phyloP scores from a whole-genome alignment of 164 flowering plant species.

The Dillenia turbinata region DNA sequence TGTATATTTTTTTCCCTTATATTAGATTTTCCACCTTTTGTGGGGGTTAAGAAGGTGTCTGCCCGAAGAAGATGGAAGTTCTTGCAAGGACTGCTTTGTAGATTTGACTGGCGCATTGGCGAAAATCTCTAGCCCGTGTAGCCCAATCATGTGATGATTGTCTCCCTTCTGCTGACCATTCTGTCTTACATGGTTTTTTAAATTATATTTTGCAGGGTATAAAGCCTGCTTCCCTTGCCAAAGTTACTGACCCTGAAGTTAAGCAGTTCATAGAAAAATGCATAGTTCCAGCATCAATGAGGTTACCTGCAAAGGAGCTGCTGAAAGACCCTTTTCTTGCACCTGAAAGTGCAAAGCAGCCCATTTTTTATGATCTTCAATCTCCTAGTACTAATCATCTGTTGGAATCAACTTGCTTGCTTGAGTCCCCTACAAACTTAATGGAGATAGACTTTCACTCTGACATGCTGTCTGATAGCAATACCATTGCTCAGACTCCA shows the following conservation, averaged over 20 bases:
- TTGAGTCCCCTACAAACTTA: slow-evolving; percentile 24
- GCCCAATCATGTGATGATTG: too few relatives aligned
- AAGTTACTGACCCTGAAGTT: slow-evolving; percentile 59
- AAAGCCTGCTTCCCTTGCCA: slow-evolving; percentile 66
- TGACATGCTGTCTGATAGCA: slow-evolving; percentile 23
- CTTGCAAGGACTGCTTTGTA: too few relatives aligned
- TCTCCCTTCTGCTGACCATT: too few relatives aligned
- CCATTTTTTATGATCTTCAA: slow-evolving; percentile 14
- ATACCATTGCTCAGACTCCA: slow-evolving; percentile 12
- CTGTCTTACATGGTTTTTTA: background rate
- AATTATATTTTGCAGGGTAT: slow-evolving; percentile 47
- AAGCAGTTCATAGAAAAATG: slow-evolving; percentile 82
- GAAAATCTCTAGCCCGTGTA: too few relatives aligned
- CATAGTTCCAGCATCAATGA: slow-evolving; percentile 54
- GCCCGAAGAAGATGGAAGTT: too few relatives aligned
- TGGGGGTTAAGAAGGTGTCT: background rate
- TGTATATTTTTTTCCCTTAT: background rate
- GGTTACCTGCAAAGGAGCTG: slow-evolving; percentile 63
- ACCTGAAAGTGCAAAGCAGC: slow-evolving; percentile 25
- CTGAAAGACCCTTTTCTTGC: slow-evolving; percentile 64
- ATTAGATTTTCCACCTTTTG: background rate
- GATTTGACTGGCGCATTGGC: too few relatives aligned
- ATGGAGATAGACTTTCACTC: slow-evolving; percentile 55
- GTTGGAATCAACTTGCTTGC: slow-evolving; percentile 13
- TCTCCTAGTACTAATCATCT: slow-evolving; percentile 8